Conservation (phyloP, 23 red algal species). For the Gracilaria gracilis region DNA sequence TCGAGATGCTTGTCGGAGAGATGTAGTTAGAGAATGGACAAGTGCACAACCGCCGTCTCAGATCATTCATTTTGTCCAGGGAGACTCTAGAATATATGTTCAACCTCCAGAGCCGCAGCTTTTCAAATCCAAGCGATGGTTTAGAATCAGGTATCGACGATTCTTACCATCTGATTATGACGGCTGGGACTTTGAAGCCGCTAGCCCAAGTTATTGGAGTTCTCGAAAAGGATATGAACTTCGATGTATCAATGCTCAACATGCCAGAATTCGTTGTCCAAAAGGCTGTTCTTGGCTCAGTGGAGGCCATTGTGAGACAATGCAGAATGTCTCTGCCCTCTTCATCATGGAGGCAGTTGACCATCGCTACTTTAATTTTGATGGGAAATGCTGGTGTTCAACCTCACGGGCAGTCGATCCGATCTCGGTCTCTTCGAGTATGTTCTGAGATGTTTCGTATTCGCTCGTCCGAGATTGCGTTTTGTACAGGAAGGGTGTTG, state of each 20-base stretch:
- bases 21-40: constrained; percentile 50
- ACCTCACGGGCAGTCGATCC: constrained; percentile 32
- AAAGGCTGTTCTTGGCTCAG: constrained; percentile 36
- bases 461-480: constrained; percentile 17
- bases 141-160: constrained; percentile 53
- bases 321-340: constrained; percentile 32
- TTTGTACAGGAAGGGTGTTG: constrained; percentile 12
- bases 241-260: background rate
- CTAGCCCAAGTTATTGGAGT: background rate
- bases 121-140: constrained; percentile 3
- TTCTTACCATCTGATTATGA: constrained; percentile 40
- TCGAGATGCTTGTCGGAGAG: constrained; percentile 49
- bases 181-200: constrained; percentile 60
- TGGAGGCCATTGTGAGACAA: constrained; percentile 65
- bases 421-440: constrained; percentile 46
- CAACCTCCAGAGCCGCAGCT: background rate
- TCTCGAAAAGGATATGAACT: background rate
- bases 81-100: constrained; percentile 17
- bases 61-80: constrained; percentile 61
- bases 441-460: constrained; percentile 42
- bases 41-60: constrained; percentile 11
- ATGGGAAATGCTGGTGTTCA: constrained; percentile 39
- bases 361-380: background rate
- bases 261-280: constrained; percentile 39
- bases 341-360: constrained; percentile 27